These are phyloP conservation scores for Aspergillus udagawae DNA, from an alignment of 2,329 filamentous ascomycete genomes.

Conservation along the genomic window DNA sequence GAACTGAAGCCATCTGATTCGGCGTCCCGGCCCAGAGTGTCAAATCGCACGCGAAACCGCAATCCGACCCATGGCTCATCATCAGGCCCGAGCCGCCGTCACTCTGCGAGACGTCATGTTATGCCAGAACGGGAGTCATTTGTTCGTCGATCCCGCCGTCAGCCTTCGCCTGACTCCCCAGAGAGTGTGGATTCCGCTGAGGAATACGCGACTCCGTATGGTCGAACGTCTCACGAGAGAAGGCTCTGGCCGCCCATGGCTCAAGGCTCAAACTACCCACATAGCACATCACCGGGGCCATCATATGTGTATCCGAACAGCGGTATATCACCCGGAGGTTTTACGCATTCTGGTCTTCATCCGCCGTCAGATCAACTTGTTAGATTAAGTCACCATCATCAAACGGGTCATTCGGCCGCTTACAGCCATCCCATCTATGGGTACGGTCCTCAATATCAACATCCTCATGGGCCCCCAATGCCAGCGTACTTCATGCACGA, in stretches of 20 bases:
- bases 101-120: constrained; percentile 34
- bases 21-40: constrained; percentile 40
- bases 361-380: constrained; percentile 32
- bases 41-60: constrained; percentile 36
- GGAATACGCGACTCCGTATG: constrained; percentile 53
- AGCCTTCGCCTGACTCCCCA: constrained; percentile 50
- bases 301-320: constrained; percentile 35
- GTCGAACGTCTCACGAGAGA: constrained; percentile 31
- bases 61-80: constrained; percentile 33
- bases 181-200: constrained; percentile 64
- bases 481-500: constrained; percentile 28
- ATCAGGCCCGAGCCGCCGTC: constrained; percentile 36
- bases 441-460: constrained; percentile 27
- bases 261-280: constrained; percentile 34
- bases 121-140: constrained; percentile 34
- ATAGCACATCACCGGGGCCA: constrained; percentile 38
- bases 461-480: constrained; percentile 22
- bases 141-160: constrained; percentile 38
- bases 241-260: constrained; percentile 30
- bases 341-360: constrained; percentile 21
- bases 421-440: constrained; percentile 27
- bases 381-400: constrained; percentile 25
- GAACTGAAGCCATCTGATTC: constrained; percentile 48
- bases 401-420: constrained; percentile 17
- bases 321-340: constrained; percentile 21